Evolutionary conservation across 2,329 filamentous ascomycete species (phyloP), one percentile per base, ranked within the genome.

Genomic region (Fusarium marasasianum): DNA sequence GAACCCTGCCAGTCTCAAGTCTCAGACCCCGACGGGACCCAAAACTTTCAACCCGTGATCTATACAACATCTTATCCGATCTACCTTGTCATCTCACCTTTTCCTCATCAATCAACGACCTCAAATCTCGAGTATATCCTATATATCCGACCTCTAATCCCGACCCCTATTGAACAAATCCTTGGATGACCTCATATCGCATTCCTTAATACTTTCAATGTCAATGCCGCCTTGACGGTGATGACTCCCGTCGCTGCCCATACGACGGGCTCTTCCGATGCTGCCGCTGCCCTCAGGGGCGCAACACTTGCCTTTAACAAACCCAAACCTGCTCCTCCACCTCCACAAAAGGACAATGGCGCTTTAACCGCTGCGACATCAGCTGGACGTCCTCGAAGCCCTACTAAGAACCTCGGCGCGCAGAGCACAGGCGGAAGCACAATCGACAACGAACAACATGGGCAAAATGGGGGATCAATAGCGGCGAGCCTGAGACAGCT

Each of bases 261-360:
- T 38, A 72, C 75, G 62, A 71, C 75, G 63, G 81, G 79, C 61
- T 77, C 79, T 60, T 78, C 79, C 60, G 78, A 83, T 71, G 79
- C 81, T 79, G 80, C 86, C 20, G 86, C 87, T 55, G 87, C 88
- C 56, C 81, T 90, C 63, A 85, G 83, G 66, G 89, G 89, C 59
- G 89, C 89, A 15, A 87, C 86, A 17, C 83, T 90, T 33, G 89
- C 89, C 26, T 91, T 90, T 71, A 82, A 84, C 72, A 86, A 84
- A 54, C 81, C 78, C 38, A 77, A 78, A 57, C 78, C 79, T 15
- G 74, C 74, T 44, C 72, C 75, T 29, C 71, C 79, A 18, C 72
- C 75, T 26, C 59, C 70, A 38, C 74, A 74, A 41, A 76, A 71
- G 59, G 78, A 80, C 72, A 84, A 83, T 76, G 83, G 81, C 72